Percentiles rank a stretch among this genome's conserved stretches.
Evolutionary conservation across 176 grass and related monocot species (phyloP).

Genomic region (Tillandsia leiboldiana): DNA sequence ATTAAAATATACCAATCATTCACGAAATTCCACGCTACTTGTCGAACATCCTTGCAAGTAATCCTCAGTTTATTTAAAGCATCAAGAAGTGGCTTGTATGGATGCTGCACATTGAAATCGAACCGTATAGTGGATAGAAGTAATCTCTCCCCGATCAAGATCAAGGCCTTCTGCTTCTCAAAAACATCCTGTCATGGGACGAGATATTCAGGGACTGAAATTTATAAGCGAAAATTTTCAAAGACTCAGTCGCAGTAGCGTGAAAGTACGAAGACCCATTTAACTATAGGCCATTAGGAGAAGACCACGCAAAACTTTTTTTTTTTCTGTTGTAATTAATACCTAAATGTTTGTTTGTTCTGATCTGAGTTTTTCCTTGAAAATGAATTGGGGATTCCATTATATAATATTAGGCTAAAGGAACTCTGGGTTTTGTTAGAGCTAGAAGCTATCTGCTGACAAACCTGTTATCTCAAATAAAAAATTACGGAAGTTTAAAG

Average conservation of each 20-base stretch:
- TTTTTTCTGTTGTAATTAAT: too few relatives aligned
- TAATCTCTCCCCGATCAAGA: constrained; percentile 50
- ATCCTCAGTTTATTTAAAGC: constrained; percentile 47
- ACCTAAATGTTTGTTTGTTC: too few relatives aligned
- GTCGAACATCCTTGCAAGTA: constrained; percentile 38
- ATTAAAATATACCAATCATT: constrained; percentile 34
- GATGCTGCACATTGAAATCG: constrained; percentile 65
- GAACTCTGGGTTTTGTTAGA: too few relatives aligned
- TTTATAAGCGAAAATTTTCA: background rate
- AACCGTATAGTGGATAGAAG: constrained; percentile 54
- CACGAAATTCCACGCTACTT: constrained; percentile 35
- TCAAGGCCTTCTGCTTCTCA: constrained; percentile 43
- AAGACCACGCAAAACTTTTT: too few relatives aligned
- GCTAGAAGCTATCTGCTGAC: too few relatives aligned
- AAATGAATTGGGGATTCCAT: too few relatives aligned
- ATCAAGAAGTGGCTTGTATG: constrained; percentile 43
- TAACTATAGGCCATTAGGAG: too few relatives aligned
- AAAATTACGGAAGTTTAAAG: too few relatives aligned
- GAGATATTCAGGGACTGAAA: background rate
- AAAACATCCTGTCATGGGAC: constrained; percentile 31
- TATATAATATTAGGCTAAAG: too few relatives aligned
- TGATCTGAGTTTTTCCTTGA: too few relatives aligned
- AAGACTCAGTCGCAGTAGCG: background rate
- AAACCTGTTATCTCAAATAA: too few relatives aligned
- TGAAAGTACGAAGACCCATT: too few relatives aligned